phyloP scores from a whole-genome alignment of 805 yeast species.

The Yarrowia sp. region DNA sequence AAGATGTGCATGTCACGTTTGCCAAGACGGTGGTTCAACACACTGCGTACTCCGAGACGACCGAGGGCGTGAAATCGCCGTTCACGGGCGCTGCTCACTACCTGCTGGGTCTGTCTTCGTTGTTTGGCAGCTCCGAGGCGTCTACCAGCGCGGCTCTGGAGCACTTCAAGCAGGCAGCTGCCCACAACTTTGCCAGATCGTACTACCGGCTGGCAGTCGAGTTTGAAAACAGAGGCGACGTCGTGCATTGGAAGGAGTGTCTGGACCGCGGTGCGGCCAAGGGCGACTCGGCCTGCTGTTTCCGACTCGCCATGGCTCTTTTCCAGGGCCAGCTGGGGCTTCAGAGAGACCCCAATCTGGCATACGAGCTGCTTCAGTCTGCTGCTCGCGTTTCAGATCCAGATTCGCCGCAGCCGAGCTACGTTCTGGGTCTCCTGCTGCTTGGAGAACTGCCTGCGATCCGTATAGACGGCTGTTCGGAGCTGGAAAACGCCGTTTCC shows the following conservation, averaged over 20 bases:
- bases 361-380: conserved; percentile 45
- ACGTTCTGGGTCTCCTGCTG: conserved; percentile 50
- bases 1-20: conserved; percentile 41
- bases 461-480: conserved; percentile 32
- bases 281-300: conserved; percentile 52
- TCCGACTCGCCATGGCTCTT: conserved; percentile 50
- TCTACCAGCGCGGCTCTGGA: conserved; percentile 43
- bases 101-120: conserved; percentile 46
- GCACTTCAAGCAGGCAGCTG: conserved; percentile 48
- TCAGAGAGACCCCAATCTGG: conserved; percentile 44
- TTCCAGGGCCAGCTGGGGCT: conserved; percentile 49
- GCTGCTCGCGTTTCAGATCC: conserved; percentile 49
- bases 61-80: conserved; percentile 19
- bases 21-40: conserved; percentile 45
- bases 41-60: conserved; percentile 41
- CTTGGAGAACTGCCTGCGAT: conserved; percentile 49
- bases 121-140: conserved; percentile 48
- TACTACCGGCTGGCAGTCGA: conserved; percentile 50
- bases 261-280: conserved; percentile 50
- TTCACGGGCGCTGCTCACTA: conserved; percentile 48
- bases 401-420: conserved; percentile 53
- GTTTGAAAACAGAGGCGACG: conserved; percentile 49
- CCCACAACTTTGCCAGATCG: conserved; percentile 49
- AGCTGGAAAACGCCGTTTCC: neutral
- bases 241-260: conserved; percentile 47